Evolutionary conservation across 2,329 filamentous ascomycete genomes (phyloP).

Genomic region (Xylariaceae sp.): DNA sequence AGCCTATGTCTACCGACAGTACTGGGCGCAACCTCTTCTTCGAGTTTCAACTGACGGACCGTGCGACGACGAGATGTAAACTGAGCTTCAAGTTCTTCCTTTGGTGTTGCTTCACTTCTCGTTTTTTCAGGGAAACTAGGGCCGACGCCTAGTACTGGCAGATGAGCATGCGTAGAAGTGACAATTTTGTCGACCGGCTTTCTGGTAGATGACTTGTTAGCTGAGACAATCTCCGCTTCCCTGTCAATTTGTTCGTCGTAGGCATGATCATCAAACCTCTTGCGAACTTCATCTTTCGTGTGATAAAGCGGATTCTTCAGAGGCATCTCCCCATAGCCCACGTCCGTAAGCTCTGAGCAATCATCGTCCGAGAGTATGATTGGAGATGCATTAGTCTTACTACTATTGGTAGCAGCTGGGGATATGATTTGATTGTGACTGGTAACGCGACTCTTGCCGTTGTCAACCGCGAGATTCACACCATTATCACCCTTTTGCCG

Average conservation of each 20-base stretch:
- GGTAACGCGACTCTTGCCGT: background rate
- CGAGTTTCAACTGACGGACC: background rate
- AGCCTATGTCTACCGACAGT: background rate
- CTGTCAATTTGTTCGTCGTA: background rate
- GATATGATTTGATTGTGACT: background rate
- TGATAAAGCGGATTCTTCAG: background rate
- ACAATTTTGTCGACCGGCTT: background rate
- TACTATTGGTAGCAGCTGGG: background rate
- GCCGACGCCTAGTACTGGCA: background rate
- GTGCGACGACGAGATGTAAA: background rate
- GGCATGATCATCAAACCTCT: background rate
- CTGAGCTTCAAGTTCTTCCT: background rate
- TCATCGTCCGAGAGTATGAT: background rate
- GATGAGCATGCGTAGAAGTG: background rate
- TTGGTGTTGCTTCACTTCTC: conserved; percentile 1
- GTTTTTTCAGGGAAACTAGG: background rate
- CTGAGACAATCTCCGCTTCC: background rate
- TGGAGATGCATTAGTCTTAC: background rate
- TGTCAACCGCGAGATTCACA: background rate
- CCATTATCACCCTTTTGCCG: background rate
- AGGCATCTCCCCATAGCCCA: background rate
- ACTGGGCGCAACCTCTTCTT: background rate
- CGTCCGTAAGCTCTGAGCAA: background rate
- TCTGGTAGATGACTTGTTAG: background rate
- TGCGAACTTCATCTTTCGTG: background rate